phyloP scores from a whole-genome alignment of 2,329 filamentous ascomycete genomes.

The Hypoxylon sp. region DNA sequence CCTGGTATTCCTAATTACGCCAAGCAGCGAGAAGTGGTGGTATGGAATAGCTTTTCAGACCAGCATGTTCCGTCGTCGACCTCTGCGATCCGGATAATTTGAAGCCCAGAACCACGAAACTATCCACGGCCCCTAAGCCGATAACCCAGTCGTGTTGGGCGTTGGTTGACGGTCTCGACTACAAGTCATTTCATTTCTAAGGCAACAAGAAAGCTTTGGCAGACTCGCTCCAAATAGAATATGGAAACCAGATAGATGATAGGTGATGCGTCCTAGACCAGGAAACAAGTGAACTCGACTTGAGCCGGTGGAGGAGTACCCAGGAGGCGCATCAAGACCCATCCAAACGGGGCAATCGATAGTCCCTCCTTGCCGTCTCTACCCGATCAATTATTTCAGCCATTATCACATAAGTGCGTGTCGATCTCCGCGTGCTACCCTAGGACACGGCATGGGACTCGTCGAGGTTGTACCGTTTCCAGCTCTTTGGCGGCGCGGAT shows the following conservation, averaged over 20 bases:
- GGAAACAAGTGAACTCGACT: constrained; percentile 10
- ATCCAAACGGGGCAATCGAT: not conserved
- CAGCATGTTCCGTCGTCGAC: not conserved
- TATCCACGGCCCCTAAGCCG: constrained; percentile 5
- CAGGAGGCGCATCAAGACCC: no score
- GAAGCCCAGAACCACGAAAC: constrained; percentile 26
- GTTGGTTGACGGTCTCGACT: constrained; percentile 1
- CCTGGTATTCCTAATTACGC: constrained; percentile 11
- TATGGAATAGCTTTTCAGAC: not conserved
- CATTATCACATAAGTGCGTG: not conserved
- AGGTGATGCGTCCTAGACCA: constrained; percentile 1
- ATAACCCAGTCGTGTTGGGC: not conserved
- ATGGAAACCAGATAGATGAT: not conserved
- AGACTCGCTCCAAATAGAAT: not conserved
- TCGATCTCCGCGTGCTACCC: not conserved
- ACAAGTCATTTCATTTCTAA: no score
- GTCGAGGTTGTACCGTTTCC: not conserved
- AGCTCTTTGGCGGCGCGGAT: not conserved
- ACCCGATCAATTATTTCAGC: not conserved
- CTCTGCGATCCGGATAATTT: constrained; percentile 10
- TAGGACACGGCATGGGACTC: not conserved
- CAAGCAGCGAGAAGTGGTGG: constrained; percentile 19
- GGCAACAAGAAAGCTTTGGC: no score
- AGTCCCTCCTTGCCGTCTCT: not conserved
- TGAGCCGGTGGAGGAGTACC: not conserved